These are phyloP conservation scores for Amaranthus tricolor DNA, from an alignment of 179 eudicot species.

Conservation along the genomic window DNA sequence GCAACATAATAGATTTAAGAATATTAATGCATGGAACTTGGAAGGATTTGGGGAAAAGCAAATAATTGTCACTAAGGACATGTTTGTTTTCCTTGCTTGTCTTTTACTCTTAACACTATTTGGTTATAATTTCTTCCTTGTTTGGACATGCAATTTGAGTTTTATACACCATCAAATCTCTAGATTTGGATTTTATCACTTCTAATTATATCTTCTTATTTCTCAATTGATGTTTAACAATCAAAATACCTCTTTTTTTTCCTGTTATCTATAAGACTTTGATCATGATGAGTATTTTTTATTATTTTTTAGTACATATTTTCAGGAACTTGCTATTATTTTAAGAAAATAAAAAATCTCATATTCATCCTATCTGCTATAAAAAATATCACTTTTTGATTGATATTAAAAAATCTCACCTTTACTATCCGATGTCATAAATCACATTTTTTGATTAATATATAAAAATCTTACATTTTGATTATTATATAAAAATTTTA, in stretches of 20 bases:
- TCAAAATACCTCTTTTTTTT: background rate
- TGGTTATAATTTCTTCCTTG: background rate
- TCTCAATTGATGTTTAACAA: background rate
- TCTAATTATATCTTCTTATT: background rate
- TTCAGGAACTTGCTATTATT: no score
- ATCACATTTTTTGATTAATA: no score
- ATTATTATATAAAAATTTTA: no score
- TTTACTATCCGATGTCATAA: no score
- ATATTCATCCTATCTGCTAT: no score
- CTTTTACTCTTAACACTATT: constrained; percentile 37
- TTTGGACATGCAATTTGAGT: constrained; percentile 4
- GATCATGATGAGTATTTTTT: background rate
- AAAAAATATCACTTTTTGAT: no score
- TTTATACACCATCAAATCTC: background rate
- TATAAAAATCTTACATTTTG: no score
- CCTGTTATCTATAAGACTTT: background rate
- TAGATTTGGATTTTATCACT: background rate
- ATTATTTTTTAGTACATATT: no score
- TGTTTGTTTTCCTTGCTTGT: constrained; percentile 76
- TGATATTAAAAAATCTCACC: no score
- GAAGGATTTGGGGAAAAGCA: constrained; percentile 68
- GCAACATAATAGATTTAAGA: constrained; percentile 32
- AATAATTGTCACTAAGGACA: constrained; percentile 66
- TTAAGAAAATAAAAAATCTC: no score
- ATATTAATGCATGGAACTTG: constrained; percentile 22